phyloP scores from a whole-genome alignment of 768 basidiomycete genomes.

The Imleria badia region DNA sequence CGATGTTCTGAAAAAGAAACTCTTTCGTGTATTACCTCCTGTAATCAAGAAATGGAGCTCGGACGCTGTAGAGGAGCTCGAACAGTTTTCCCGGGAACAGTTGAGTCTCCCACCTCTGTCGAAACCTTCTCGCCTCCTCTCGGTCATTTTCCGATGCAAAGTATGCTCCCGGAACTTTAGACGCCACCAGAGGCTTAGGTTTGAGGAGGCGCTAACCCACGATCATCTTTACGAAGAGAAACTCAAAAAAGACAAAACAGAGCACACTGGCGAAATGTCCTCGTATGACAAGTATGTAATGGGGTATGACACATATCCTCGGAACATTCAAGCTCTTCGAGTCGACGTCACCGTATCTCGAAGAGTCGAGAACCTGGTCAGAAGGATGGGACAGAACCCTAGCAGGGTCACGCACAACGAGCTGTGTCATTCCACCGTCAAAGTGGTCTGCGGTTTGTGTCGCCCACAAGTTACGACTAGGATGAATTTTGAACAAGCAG shows the following conservation, averaged over 20 bases:
- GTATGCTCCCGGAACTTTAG: neutral
- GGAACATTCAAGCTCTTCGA: neutral
- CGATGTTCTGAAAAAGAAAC: too few species aligned
- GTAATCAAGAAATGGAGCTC: too few species aligned
- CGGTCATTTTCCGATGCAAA: conserved; percentile 14
- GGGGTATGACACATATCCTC: neutral
- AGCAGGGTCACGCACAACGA: neutral
- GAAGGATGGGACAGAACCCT: conserved; percentile 8
- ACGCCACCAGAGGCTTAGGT: neutral
- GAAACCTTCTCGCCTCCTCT: conserved; percentile 3
- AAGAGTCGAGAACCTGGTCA: too few species aligned
- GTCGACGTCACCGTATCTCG: too few species aligned
- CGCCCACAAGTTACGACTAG: too few species aligned
- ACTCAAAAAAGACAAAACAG: too few species aligned
- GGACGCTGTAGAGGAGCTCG: too few species aligned
- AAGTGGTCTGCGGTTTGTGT: too few species aligned
- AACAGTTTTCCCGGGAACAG: conserved; percentile 4
- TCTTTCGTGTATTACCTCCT: too few species aligned
- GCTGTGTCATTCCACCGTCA: conserved; percentile 1
- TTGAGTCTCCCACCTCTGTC: neutral
- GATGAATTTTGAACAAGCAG: too few species aligned
- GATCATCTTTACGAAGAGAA: conserved; percentile 1
- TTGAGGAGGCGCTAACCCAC: conserved; percentile 9
- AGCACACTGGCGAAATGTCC: neutral
- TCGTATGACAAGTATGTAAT: neutral